These are phyloP conservation scores for maize (Zea mays) DNA, from an alignment of 176 grass and related monocot species.

Conservation along the genomic window Zm-B73-REFERENCE-NAM-5.0 NC_050100.1:44367001-44367500, in stretches of 20 bases:
- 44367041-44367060: constrained; percentile 57
- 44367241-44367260: constrained; percentile 28
- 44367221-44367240: constrained; percentile 17
- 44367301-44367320: constrained; percentile 37
- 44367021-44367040: constrained; percentile 42
- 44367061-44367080: constrained; percentile 61
- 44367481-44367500: neutral
- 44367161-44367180: constrained; percentile 14
- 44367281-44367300: constrained; percentile 6
- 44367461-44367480: neutral
- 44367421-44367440: neutral
- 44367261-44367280: constrained; percentile 43
- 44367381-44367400: too few species aligned
- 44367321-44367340: neutral
- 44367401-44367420: neutral
- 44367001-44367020: constrained; percentile 9
- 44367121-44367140: constrained; percentile 46
- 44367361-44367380: neutral
- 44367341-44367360: neutral
- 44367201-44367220: constrained; percentile 23
- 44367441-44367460: too few species aligned
- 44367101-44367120: constrained; percentile 6
- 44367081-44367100: constrained; percentile 37
- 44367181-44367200: constrained; percentile 24
- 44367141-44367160: constrained; percentile 8